Conservation (phyloP, 805 yeast species). For the Candida arabinofermentans region DNA sequence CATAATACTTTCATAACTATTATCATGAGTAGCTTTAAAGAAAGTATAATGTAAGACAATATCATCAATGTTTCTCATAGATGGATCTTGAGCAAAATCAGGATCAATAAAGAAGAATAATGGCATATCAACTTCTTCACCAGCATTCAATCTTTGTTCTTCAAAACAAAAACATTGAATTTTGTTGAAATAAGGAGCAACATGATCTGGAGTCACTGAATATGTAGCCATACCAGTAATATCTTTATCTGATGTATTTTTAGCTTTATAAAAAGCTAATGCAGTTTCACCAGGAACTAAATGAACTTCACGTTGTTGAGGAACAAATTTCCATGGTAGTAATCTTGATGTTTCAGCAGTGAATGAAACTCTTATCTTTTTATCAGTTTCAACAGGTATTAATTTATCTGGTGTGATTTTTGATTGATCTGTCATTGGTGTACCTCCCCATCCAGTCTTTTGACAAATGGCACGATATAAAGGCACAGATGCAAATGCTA, state of each 20-base stretch:
- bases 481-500: constrained; percentile 90
- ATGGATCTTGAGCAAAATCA: constrained; percentile 88
- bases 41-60: constrained; percentile 89
- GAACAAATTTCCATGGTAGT: constrained; percentile 92
- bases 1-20: constrained; percentile 23
- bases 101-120: constrained; percentile 96
- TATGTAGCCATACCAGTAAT: constrained; percentile 98
- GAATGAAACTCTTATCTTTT: constrained; percentile 77
- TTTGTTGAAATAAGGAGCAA: constrained; percentile 93
- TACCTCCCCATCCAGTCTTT: constrained; percentile 94
- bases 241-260: constrained; percentile 78
- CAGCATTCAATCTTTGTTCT: constrained; percentile 89
- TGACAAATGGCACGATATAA: constrained; percentile 88
- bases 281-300: constrained; percentile 98
- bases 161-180: constrained; percentile 98
- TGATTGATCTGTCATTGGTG: constrained; percentile 80
- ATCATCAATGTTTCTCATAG: constrained; percentile 86
- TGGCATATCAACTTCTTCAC: constrained; percentile 99
- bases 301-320: constrained; percentile 89
- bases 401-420: constrained; percentile 84
- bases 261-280: constrained; percentile 89
- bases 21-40: constrained; percentile 54
- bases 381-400: constrained; percentile 81
- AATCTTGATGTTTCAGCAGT: constrained; percentile 89
- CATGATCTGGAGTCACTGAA: constrained; percentile 93